phyloP scores from a whole-genome alignment of 2,329 filamentous ascomycete genomes.

The Colletotrichum higginsianum region DNA sequence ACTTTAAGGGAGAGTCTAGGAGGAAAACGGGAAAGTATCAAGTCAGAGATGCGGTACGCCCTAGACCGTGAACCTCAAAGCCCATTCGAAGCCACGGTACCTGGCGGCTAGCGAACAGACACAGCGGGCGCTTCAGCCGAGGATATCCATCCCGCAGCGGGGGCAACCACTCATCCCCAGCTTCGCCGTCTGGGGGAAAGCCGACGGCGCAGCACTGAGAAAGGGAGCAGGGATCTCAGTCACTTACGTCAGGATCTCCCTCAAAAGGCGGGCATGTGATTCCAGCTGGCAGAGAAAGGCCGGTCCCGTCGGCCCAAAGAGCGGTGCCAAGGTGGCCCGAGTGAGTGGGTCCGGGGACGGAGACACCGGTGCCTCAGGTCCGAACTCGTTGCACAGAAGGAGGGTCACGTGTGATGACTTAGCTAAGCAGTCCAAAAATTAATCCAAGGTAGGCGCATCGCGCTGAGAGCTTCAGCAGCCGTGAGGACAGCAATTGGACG shows the following conservation, averaged over 20 bases:
- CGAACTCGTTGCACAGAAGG: accelerated
- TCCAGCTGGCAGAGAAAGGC: constrained; percentile 2
- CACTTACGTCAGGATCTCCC: constrained; percentile 39
- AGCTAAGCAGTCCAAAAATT: constrained; percentile 34
- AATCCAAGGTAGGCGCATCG: constrained; percentile 18
- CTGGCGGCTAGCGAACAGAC: constrained; percentile 39
- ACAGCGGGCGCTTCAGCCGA: constrained; percentile 44
- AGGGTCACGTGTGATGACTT: background rate
- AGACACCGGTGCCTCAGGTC: constrained; percentile 16
- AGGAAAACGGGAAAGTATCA: constrained; percentile 1
- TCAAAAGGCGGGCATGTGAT: constrained; percentile 37
- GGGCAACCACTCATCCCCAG: constrained; percentile 7
- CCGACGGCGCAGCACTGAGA: constrained; percentile 19
- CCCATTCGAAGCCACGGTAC: constrained; percentile 41
- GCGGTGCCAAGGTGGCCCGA: constrained; percentile 25
- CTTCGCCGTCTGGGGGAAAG: constrained; percentile 29
- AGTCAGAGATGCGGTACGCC: constrained; percentile 24
- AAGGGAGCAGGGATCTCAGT: constrained; percentile 27
- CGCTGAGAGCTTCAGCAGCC: constrained; percentile 5
- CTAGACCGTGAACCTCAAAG: constrained; percentile 42
- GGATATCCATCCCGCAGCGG: constrained; percentile 46
- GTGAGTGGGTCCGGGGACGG: constrained; percentile 38
- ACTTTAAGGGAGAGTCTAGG: background rate
- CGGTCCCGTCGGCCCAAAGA: constrained; percentile 26
- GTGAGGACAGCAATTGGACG: constrained; percentile 32